Percentiles rank a stretch among this genome's conserved stretches.
Conservation (phyloP, 805 yeast genomes). For the Yamadazyma akitaensis region DNA sequence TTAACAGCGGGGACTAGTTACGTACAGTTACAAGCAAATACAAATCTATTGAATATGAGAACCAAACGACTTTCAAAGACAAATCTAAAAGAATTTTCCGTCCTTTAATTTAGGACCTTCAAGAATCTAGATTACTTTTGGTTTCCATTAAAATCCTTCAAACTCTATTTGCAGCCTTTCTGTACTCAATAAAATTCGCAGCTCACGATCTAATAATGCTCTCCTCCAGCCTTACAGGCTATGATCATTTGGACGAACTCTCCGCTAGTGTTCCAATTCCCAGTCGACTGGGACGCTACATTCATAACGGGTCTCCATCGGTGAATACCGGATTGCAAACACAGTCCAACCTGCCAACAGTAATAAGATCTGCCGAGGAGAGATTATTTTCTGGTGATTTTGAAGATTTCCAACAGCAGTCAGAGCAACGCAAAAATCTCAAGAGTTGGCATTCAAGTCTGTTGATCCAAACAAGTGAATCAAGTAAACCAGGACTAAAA, state of each 20-base stretch:
- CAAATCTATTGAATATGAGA: too few species aligned
- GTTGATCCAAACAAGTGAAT: background rate
- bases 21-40: too few species aligned
- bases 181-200: background rate
- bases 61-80: too few species aligned
- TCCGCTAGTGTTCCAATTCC: background rate
- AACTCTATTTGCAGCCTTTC: background rate
- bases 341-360: background rate
- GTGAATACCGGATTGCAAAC: background rate
- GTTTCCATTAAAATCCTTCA: too few species aligned
- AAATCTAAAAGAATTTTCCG: too few species aligned
- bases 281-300: background rate
- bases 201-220: background rate
- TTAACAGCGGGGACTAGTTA: too few species aligned
- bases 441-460: background rate
- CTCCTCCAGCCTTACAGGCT: background rate
- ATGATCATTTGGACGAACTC: slow-evolving; percentile 1
- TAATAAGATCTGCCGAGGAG: background rate
- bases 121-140: too few species aligned
- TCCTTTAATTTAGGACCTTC: too few species aligned
- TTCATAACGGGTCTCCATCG: background rate
- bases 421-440: background rate
- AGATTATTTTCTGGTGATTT: background rate
- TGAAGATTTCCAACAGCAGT: background rate
- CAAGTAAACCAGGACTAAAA: background rate